These are phyloP conservation scores for Rhododendron henanense DNA, from an alignment of 148 eudicot species.

Conservation along the genomic window DNA sequence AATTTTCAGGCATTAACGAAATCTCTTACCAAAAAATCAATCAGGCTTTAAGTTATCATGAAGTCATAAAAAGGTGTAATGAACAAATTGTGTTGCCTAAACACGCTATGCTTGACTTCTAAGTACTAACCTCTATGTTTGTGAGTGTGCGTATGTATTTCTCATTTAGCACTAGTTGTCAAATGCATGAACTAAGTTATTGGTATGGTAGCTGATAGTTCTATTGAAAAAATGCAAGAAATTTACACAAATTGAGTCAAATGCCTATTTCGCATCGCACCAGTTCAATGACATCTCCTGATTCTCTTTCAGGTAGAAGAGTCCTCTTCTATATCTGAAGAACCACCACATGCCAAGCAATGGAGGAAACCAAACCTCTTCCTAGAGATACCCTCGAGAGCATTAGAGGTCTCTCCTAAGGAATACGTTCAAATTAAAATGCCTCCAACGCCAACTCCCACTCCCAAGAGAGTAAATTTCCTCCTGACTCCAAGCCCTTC, in stretches of 20 bases:
- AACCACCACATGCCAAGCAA: conserved; percentile 34
- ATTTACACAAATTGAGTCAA: neutral
- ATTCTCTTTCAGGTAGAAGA: conserved; percentile 12
- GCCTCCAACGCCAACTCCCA: conserved; percentile 54
- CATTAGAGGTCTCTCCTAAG: conserved; percentile 35
- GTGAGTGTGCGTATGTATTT: neutral
- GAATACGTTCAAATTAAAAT: conserved; percentile 61
- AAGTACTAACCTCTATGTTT: neutral
- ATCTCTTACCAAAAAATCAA: neutral
- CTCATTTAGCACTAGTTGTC: neutral
- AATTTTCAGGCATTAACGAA: neutral
- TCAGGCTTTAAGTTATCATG: neutral
- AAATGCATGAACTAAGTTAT: neutral
- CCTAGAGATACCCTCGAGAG: conserved; percentile 68
- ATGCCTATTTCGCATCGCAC: neutral
- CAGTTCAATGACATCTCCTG: neutral
- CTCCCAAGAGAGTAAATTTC: conserved; percentile 82
- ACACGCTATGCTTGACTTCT: neutral
- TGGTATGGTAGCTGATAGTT: neutral
- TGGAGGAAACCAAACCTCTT: conserved; percentile 61
- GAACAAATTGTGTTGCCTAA: neutral
- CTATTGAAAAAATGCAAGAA: neutral
- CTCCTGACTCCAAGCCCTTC: conserved; percentile 47
- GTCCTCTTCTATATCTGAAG: conserved; percentile 28
- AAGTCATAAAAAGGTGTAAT: neutral